Base-by-base conservation (phyloP, 345 rosid species). In the Firmiana major region DNA sequence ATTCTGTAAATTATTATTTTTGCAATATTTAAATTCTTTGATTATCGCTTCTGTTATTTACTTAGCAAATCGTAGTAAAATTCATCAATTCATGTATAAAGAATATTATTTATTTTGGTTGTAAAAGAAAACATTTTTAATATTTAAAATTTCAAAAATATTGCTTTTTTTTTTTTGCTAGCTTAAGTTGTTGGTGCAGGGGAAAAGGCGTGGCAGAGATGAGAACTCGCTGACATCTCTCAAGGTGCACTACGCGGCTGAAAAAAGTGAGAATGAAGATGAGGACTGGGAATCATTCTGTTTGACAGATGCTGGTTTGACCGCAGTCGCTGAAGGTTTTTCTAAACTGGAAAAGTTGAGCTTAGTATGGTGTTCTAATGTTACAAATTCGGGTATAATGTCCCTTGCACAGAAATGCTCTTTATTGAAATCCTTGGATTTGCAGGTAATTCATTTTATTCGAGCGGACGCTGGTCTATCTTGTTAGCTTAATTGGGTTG, bases 331-430 rank as follows among this genome's bases (percentile, higher is more conserved):
- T 0, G 81, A 89, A 76, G 93, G 93, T 10, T 94, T 94, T 81
- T 85, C 89, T 19, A 86, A 64, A 79, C 87, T 89, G 26, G 95
- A 91, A 79, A 90, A 86, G 80, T 84, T 93, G 85, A 94, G 93
- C 89, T 78, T 94, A 71, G 86, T 94, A 21, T 94, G 97, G 94
- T 94, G 98, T 86, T 88, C 97, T 12, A 84, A 83, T 74, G 78
- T 94, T 78, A 84, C 98, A 58, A 90, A 90, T 81, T 36, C 53
- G 68, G 98, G 98, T 57, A 81, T 94, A 77, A 59, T 60, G 64
- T 89, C 90, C 75, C 83, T 94, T 79, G 92, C 93, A 57, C 79
- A 84, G 77, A 90, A 76, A 76, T 94, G 97, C 76, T 74, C 70
- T 60, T 86, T 75, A 74, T 87, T 93, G 82, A 91, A 62, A 76